These are phyloP conservation scores for Venturiaceae sp. DNA, from an alignment of 2,329 filamentous ascomycete species.

Conservation along the genomic window DNA sequence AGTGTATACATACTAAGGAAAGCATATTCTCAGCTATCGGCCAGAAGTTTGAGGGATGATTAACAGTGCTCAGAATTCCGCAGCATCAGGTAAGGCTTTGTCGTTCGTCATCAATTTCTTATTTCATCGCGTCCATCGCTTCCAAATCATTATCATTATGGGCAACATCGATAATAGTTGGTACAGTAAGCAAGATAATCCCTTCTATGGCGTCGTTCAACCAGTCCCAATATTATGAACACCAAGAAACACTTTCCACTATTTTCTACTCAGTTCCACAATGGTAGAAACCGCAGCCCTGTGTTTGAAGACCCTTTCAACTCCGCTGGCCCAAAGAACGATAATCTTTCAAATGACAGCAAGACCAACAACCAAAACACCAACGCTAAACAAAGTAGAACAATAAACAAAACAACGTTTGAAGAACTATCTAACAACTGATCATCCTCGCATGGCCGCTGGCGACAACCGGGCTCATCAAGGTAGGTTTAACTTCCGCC, in stretches of 20 bases:
- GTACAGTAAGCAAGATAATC: not conserved
- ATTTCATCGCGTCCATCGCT: not conserved
- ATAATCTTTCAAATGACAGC: not conserved
- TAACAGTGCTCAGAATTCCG: too few relatives aligned
- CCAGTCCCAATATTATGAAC: not conserved
- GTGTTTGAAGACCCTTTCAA: too few relatives aligned
- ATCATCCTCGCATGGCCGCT: slow-evolving; percentile 3
- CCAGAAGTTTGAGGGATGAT: too few relatives aligned
- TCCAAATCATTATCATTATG: too few relatives aligned
- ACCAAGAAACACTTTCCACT: not conserved
- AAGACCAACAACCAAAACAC: not conserved
- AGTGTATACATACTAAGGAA: too few relatives aligned
- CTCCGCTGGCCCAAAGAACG: too few relatives aligned
- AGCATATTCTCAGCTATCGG: too few relatives aligned
- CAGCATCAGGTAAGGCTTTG: too few relatives aligned
- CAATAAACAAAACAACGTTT: not conserved
- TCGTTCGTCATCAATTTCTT: not conserved
- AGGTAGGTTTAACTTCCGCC: slow-evolving; percentile 1
- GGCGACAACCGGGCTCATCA: not conserved
- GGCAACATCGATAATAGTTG: not conserved
- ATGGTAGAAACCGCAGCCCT: not conserved
- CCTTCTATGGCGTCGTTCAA: too few relatives aligned
- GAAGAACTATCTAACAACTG: not conserved
- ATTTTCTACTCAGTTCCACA: not conserved
- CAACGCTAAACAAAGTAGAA: too few relatives aligned